Evolutionary conservation across 108 stramenopile genomes (phyloP).

Genomic region (Conticribra guillardii): DNA sequence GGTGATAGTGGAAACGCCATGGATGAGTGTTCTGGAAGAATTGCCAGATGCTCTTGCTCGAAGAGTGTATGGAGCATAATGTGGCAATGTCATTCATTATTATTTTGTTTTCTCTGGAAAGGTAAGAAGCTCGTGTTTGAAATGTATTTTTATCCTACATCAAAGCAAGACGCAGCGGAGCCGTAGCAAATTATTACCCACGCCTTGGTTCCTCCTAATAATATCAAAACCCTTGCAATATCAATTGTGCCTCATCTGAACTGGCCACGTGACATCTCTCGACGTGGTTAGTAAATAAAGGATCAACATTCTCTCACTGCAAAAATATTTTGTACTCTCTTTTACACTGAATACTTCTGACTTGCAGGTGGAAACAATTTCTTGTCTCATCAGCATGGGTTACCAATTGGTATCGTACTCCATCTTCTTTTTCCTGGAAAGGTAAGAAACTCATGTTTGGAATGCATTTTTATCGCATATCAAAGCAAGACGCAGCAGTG

Average conservation of each 20-base stretch:
- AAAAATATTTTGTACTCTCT: no score
- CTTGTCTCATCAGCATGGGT: no score
- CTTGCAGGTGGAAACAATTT: no score
- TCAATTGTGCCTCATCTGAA: slow-evolving; percentile 49
- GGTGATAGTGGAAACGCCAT: slow-evolving; percentile 87
- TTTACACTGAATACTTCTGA: no score
- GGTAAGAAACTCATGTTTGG: no score
- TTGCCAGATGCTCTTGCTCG: slow-evolving; percentile 81
- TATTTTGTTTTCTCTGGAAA: background rate
- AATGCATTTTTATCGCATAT: background rate
- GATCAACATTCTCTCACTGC: no score
- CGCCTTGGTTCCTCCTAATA: slow-evolving; percentile 39
- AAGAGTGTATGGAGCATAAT: slow-evolving; percentile 76
- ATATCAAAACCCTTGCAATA: slow-evolving; percentile 39
- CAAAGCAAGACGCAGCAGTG: slow-evolving; percentile 50
- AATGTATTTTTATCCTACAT: background rate
- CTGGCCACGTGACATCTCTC: slow-evolving; percentile 48
- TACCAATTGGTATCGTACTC: no score
- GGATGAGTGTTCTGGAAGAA: slow-evolving; percentile 74
- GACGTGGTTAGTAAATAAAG: no score
- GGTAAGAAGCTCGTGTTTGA: no score
- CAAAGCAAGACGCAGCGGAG: slow-evolving; percentile 50
- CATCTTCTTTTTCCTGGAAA: no score
- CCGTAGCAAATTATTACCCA: slow-evolving; percentile 16
- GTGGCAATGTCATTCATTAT: slow-evolving; percentile 4